These are phyloP conservation scores for Mycena maculata DNA, from an alignment of 768 basidiomycete genomes.

Conservation along the genomic window DNA sequence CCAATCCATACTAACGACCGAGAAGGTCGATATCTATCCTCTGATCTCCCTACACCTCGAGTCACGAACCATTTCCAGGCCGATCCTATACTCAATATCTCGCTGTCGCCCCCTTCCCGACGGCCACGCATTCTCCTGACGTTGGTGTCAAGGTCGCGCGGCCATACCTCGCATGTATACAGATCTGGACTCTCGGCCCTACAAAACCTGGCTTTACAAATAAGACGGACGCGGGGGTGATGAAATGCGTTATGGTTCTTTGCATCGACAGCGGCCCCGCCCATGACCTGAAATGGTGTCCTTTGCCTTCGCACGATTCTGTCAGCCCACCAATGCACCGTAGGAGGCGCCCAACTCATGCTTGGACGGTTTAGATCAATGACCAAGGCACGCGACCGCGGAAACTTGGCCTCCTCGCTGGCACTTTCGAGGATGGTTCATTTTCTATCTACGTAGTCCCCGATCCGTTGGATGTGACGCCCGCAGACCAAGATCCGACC, in stretches of 20 bases:
- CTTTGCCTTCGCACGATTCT: constrained; percentile 81
- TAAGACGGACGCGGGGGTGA: constrained; percentile 53
- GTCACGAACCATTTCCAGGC: constrained; percentile 47
- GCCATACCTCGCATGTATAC: constrained; percentile 76
- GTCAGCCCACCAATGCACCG: constrained; percentile 38
- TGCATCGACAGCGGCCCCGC: constrained; percentile 87
- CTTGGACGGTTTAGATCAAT: constrained; percentile 15
- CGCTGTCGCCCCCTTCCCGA: constrained; percentile 82
- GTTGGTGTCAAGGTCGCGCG: constrained; percentile 70
- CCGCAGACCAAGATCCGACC: constrained; percentile 40
- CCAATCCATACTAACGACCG: constrained; percentile 76
- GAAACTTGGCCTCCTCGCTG: constrained; percentile 88
- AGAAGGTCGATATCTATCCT: constrained; percentile 53
- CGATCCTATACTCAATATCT: constrained; percentile 79
- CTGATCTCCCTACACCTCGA: neutral
- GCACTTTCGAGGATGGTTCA: constrained; percentile 89
- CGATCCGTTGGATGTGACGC: constrained; percentile 68
- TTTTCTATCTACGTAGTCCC: constrained; percentile 84
- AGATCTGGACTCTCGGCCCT: constrained; percentile 80
- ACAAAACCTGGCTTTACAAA: constrained; percentile 26
- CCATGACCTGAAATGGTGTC: constrained; percentile 92
- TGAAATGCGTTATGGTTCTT: constrained; percentile 86
- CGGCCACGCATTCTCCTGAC: constrained; percentile 69
- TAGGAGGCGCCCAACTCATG: neutral
- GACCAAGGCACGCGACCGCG: constrained; percentile 42